Conservation (phyloP, 2,329 filamentous ascomycete species). For the Alternaria metachromatica region DNA sequence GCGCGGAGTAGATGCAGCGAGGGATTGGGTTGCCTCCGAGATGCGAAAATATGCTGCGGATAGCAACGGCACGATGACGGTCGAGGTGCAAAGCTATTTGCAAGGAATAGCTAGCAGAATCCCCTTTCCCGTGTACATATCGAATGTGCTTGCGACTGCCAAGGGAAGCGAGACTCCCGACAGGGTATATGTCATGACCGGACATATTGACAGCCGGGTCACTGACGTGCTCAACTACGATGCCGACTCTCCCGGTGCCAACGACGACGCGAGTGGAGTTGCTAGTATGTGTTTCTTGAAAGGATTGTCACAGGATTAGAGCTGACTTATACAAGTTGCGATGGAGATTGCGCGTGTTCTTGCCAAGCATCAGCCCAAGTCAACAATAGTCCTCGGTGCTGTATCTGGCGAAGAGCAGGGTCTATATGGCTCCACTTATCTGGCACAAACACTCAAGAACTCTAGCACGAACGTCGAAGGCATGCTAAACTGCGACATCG, state of each 20-base stretch:
- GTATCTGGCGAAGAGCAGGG: slow-evolving; percentile 66
- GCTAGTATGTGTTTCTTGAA: slow-evolving; percentile 43
- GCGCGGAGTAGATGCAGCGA: slow-evolving; percentile 63
- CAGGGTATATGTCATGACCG: slow-evolving; percentile 61
- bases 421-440: slow-evolving; percentile 59
- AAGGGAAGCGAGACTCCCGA: slow-evolving; percentile 57
- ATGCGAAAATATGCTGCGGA: slow-evolving; percentile 57
- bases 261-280: slow-evolving; percentile 65
- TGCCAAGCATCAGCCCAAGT: slow-evolving; percentile 55
- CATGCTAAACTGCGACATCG: slow-evolving; percentile 65
- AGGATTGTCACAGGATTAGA: background rate
- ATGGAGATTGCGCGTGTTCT: slow-evolving; percentile 64
- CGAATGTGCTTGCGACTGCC: slow-evolving; percentile 58
- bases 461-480: slow-evolving; percentile 62
- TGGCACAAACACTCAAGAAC: slow-evolving; percentile 62
- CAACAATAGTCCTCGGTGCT: slow-evolving; percentile 64
- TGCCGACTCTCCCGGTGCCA: slow-evolving; percentile 62
- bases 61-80: slow-evolving; percentile 59
- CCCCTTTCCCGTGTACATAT: slow-evolving; percentile 60
- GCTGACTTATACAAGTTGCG: slow-evolving; percentile 47
- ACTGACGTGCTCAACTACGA: slow-evolving; percentile 60
- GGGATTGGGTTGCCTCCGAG: slow-evolving; percentile 63
- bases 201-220: slow-evolving; percentile 63
- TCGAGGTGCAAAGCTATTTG: slow-evolving; percentile 60
- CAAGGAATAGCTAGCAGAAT: slow-evolving; percentile 58